Evolutionary conservation across 75 land plant genomes (phyloP), one percentile per base, ranked within the genome.

Genomic region (Selaginella tamariscina): DNA sequence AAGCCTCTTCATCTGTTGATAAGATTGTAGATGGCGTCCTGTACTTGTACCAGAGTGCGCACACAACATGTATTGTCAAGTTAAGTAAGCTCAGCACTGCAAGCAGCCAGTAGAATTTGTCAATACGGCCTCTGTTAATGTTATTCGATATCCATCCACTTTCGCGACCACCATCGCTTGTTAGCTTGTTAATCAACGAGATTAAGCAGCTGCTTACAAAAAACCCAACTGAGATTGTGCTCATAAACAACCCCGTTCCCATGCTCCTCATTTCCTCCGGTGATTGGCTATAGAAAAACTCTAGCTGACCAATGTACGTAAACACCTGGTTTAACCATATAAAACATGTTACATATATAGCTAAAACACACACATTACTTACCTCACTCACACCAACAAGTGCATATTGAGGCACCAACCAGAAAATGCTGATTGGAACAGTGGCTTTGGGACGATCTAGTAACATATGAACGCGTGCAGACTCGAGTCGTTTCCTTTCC

Each of bases 401-500:
- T 26, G 88, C 59, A 67, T 88, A 91, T 68, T 91, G 99, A 0
- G 97, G 97, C 0, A 85, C 69, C 2, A 95, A 72, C 99, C 97
- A 95, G 70, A 95, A 87, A 57, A 90, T 87, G 30, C 84, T 80
- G 2, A 92, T 22, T 80, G 82, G 56, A 74, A 70, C 24, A 30
- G 77, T 73, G 2, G 31, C 72, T 0, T 21, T 8, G 56, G 82
- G 77, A 18, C 31, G 56, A 29, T 74, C 31, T 0, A 70, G 27
- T 0, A 77, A 31, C 5, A 77, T 77, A 44, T 75, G 32, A 5
- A 69, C 70, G 28, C 27, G 67, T 1, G 81, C 81, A 0, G 30
- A 30, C 11, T 39, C 1, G 32, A 39, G 29, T 31, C 79, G 56
- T 28, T 69, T 75, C 15, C 1, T 54, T 30, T 78, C 79, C 23